Percentiles rank a stretch among this genome's conserved stretches.
Conservation (phyloP, 2,329 filamentous ascomycete species). For the Berkeleyomyces rouxiae region DNA sequence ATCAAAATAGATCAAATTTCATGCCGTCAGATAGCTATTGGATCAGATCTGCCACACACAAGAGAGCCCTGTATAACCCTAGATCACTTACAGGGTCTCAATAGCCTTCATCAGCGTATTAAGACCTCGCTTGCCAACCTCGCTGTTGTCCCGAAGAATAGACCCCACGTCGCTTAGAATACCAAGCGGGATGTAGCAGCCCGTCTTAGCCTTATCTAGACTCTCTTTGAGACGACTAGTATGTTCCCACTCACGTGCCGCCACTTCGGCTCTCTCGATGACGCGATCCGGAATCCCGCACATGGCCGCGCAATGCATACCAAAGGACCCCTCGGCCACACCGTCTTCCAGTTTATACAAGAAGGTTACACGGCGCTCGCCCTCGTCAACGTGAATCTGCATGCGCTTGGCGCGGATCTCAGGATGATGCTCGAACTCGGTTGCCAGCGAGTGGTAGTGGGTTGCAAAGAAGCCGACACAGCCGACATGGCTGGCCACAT, state of each 20-base stretch:
- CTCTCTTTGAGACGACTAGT: slow-evolving; percentile 81
- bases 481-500: slow-evolving; percentile 82
- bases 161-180: slow-evolving; percentile 76
- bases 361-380: slow-evolving; percentile 77
- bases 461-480: slow-evolving; percentile 95
- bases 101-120: slow-evolving; percentile 45
- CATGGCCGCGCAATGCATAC: slow-evolving; percentile 98
- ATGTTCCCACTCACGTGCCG: slow-evolving; percentile 87
- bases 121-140: slow-evolving; percentile 34
- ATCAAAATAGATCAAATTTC: background rate
- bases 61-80: background rate
- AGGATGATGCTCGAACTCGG: slow-evolving; percentile 77
- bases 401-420: slow-evolving; percentile 78
- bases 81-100: slow-evolving; percentile 27
- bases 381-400: slow-evolving; percentile 86
- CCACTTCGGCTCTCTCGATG: slow-evolving; percentile 72
- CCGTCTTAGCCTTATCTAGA: slow-evolving; percentile 61
- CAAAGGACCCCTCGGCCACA: slow-evolving; percentile 89
- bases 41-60: background rate
- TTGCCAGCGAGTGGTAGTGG: slow-evolving; percentile 86
- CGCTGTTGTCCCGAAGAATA: slow-evolving; percentile 45
- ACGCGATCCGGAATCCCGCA: slow-evolving; percentile 77
- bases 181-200: slow-evolving; percentile 69
- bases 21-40: background rate
- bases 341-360: slow-evolving; percentile 86